These are phyloP conservation scores for Penicillium argentinense DNA, from an alignment of 495 filamentous ascomycete genomes.

Conservation along the genomic window DNA sequence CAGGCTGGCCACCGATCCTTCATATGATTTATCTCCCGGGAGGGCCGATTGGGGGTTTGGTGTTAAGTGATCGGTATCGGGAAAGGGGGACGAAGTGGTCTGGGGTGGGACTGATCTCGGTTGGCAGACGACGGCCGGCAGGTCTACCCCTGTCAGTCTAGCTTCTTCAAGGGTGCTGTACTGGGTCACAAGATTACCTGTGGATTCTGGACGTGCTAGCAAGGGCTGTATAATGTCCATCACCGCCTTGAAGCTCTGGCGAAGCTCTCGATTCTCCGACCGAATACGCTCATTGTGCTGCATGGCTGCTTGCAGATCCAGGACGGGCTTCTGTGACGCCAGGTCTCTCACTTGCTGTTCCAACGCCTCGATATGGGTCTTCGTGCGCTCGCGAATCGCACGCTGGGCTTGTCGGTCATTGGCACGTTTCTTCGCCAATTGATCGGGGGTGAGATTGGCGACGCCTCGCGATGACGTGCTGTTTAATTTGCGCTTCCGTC, in stretches of 20 bases:
- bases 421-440: slow-evolving; percentile 76
- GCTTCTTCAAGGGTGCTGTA: not conserved
- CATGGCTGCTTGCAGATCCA: slow-evolving; percentile 70
- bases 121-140: slow-evolving; percentile 12
- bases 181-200: slow-evolving; percentile 19
- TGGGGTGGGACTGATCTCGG: slow-evolving; percentile 21
- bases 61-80: slow-evolving; percentile 23
- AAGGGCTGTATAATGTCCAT: slow-evolving; percentile 67
- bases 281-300: slow-evolving; percentile 68
- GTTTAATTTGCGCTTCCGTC: slow-evolving; percentile 51
- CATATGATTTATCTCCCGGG: slow-evolving; percentile 25
- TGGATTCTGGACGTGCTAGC: slow-evolving; percentile 32
- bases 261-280: slow-evolving; percentile 70
- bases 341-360: slow-evolving; percentile 71
- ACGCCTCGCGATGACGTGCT: slow-evolving; percentile 64
- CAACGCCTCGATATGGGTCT: slow-evolving; percentile 74
- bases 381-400: slow-evolving; percentile 80
- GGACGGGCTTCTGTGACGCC: slow-evolving; percentile 73
- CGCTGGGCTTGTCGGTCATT: slow-evolving; percentile 89
- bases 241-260: slow-evolving; percentile 57
- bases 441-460: slow-evolving; percentile 69
- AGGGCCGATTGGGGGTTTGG: slow-evolving; percentile 14
- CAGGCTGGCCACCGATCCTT: slow-evolving; percentile 34
- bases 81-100: slow-evolving; percentile 26
- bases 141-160: slow-evolving; percentile 14